These are phyloP conservation scores for Penicillium silybi DNA, from an alignment of 495 filamentous ascomycete genomes.

Conservation along the genomic window DNA sequence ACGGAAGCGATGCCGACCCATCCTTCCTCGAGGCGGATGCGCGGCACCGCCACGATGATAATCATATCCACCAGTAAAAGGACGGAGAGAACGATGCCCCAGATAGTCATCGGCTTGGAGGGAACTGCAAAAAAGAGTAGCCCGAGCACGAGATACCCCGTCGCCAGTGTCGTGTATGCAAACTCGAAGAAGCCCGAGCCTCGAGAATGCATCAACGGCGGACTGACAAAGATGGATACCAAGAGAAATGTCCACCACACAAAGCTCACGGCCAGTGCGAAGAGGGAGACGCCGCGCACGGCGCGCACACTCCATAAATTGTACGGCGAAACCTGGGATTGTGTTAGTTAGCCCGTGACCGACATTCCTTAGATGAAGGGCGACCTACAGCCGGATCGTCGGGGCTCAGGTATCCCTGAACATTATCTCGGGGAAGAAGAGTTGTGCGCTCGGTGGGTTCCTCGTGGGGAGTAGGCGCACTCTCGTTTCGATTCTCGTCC, in stretches of 20 bases:
- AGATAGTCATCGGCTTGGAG: slow-evolving; percentile 68
- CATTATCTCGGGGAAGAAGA: slow-evolving; percentile 58
- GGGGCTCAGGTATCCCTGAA: slow-evolving; percentile 70
- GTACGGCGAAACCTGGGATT: slow-evolving; percentile 77
- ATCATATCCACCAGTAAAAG: slow-evolving; percentile 77
- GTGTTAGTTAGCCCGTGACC: neutral
- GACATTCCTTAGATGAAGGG: neutral
- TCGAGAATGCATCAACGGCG: slow-evolving; percentile 76
- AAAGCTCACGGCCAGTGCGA: slow-evolving; percentile 70
- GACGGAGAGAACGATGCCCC: slow-evolving; percentile 59
- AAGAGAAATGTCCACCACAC: slow-evolving; percentile 89
- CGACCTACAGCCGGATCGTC: slow-evolving; percentile 80
- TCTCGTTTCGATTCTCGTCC: slow-evolving; percentile 15
- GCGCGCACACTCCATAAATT: slow-evolving; percentile 88
- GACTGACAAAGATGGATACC: slow-evolving; percentile 81
- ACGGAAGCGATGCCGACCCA: slow-evolving; percentile 86
- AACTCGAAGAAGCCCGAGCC: slow-evolving; percentile 91
- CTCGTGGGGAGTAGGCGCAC: slow-evolving; percentile 2
- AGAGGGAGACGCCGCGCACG: slow-evolving; percentile 66
- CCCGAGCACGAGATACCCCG: slow-evolving; percentile 68
- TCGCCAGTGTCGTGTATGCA: slow-evolving; percentile 67
- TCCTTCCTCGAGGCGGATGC: slow-evolving; percentile 75
- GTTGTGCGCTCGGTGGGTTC: slow-evolving; percentile 68
- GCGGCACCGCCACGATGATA: slow-evolving; percentile 68
- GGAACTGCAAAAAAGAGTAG: slow-evolving; percentile 84